Base-by-base conservation (phyloP, 148 eudicot genomes). In the Rhododendron griersonianum region DNA sequence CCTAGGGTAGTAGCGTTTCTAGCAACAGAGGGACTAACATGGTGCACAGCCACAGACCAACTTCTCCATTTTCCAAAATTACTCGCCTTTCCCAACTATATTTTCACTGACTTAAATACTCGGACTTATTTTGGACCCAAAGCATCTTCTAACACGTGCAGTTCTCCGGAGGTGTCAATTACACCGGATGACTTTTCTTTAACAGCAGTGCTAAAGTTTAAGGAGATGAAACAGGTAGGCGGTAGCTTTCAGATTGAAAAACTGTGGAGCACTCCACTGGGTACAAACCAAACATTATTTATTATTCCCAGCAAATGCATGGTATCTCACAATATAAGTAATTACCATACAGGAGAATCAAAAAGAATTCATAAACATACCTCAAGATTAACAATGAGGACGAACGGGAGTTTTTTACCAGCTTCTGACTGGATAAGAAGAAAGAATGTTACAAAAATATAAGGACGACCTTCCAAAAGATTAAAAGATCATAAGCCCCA, bases 361-460 rank as follows among this genome's bases (percentile, higher is more conserved):
- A 67, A 59, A 30, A 28, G 33, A 23, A 30, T 48, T 75, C 19
- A 21, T 73, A 65, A 11, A 14, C 90, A 23, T 88, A 98, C 99
- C 98, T 94, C 91, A 85, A 98, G 98, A 89, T 98, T 98, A 79
- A 98, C 84, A 65, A 95, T 86, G 79, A 98, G 93, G 89, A 95
- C 85, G 89, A 98, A 98, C n/a, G 98, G 99, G 78, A 95, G 93
- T 83, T 87, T 94, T 88, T 87, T 94, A 81, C 99, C 99, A 78
- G 94, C 96, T 88, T 93, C 96, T 83, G 98, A 91, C 99, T 98
- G 98, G 78, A 88, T 91, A 83, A 59, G 74, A 87, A 87, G 53
- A 78, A 81, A 45, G 15, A n/a, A 61, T 48, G 53, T 89, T 14
- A 85, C 4, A 30, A 30, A 14, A 61, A 18, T 50, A 35, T 50